Evolutionary conservation across 345 rosid species (phyloP).

Genomic region (Odontarrhena argentea): DNA sequence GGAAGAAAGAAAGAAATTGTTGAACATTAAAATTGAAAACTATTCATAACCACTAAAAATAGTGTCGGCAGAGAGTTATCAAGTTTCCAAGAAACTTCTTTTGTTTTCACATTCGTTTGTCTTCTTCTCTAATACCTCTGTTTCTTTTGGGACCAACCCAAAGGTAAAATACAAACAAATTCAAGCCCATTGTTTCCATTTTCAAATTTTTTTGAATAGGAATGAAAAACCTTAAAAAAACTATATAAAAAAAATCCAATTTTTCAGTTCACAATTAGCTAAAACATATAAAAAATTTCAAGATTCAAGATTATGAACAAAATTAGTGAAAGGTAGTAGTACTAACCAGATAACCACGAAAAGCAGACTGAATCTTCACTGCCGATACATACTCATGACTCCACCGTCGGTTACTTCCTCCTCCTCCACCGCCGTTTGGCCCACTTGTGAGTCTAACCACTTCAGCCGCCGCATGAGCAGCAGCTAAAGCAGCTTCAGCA

Average conservation of each 20-base stretch:
- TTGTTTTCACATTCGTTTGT: slow-evolving; percentile 34
- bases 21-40: slow-evolving; percentile 10
- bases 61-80: slow-evolving; percentile 36
- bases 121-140: slow-evolving; percentile 26
- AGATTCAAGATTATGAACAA: slow-evolving; percentile 3
- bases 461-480: slow-evolving; percentile 94
- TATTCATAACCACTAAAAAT: slow-evolving; percentile 34
- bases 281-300: neutral
- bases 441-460: slow-evolving; percentile 78
- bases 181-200: slow-evolving; percentile 11
- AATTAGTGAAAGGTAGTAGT: too few species aligned
- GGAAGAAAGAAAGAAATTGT: neutral
- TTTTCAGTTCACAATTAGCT: slow-evolving; percentile 11
- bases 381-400: slow-evolving; percentile 51
- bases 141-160: slow-evolving; percentile 30
- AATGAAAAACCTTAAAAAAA: neutral
- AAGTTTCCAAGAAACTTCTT: slow-evolving; percentile 32
- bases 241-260: neutral
- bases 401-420: slow-evolving; percentile 41
- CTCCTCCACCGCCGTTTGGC: slow-evolving; percentile 13
- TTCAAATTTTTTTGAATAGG: neutral
- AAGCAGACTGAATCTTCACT: slow-evolving; percentile 74
- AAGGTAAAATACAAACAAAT: neutral
- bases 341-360: slow-evolving; percentile 92
- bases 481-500: slow-evolving; percentile 91